Base-by-base conservation (phyloP, 2,329 filamentous ascomycete genomes). In the Cordyceps javanica region DNA sequence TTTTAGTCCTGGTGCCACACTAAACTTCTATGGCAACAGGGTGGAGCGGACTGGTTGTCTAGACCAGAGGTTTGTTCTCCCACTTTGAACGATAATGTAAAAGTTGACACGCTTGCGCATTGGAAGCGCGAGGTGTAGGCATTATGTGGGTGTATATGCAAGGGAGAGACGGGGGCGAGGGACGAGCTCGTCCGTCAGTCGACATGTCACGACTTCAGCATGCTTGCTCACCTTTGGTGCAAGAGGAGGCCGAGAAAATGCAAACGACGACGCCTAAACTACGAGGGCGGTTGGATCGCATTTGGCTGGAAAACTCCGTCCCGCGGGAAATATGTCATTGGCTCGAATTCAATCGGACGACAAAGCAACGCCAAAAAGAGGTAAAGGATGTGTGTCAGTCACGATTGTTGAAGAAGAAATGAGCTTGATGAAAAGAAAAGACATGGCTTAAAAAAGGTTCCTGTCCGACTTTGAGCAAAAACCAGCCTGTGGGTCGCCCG, bases 11-110 rank as follows among this genome's bases (percentile, higher is more conserved):
- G 77, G 75, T 77, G 73, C 72, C 80, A 79, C 79, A 83, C 76
- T 72, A 54, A 64, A 59, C 63, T 60, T 80, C 77, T 74, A 78
- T 81, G 76, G 73, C 75, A 79, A 73, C 81, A 82, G 82, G 82
- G 82, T 85, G 82, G 82, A 85, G 77, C 74, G 78, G 81, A 82
- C 81, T 69, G 82, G 82, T 80, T 85, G 82, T 85, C 82, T 84
- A 84, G 82, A 80, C 82, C 82, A 71, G 77, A 70, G 72, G 73
- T 68, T 83, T 78, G 66, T 77, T 84, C 80, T 85, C 79, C 82
- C 82, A 84, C 81, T 28, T 70, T 81, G 80, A 83, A 76, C 73
- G 74, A 76, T 67, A 77, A 75, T 70, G 71, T 70, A 68, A 80
- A 80, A 81, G 77, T 81, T 82, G 75, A 83, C 81, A 80, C 75